Conservation (phyloP, 148 eudicot species). For the Mesembryanthemum crystallinum region DNA sequence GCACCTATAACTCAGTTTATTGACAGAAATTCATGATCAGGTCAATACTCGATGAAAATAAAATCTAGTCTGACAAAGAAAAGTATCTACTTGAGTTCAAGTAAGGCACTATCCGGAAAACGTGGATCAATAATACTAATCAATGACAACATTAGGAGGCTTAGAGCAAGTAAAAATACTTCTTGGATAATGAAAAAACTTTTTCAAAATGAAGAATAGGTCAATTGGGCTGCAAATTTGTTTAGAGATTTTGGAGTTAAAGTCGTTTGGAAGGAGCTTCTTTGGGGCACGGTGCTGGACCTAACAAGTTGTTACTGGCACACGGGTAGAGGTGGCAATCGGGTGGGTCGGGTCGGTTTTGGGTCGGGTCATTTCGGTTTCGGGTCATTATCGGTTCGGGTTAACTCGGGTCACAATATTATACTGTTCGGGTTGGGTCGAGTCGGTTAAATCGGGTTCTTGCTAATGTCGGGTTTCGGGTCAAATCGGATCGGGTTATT, state of each 20-base stretch:
- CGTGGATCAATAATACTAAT: background rate
- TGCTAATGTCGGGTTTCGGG: too few relatives aligned
- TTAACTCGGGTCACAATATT: too few relatives aligned
- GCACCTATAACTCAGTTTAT: conserved; percentile 21
- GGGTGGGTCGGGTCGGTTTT: too few relatives aligned
- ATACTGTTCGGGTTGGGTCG: too few relatives aligned
- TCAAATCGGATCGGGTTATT: too few relatives aligned
- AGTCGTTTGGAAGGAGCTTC: background rate
- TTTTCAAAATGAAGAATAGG: background rate
- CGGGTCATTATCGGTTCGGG: too few relatives aligned
- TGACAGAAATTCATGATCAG: conserved; percentile 4
- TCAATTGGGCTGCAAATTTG: background rate
- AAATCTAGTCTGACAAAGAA: background rate
- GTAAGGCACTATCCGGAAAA: background rate
- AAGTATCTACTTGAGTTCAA: background rate
- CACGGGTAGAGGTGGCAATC: too few relatives aligned
- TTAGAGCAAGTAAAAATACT: background rate
- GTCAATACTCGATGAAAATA: background rate
- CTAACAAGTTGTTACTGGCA: background rate
- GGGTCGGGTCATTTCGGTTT: too few relatives aligned
- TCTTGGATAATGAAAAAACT: background rate
- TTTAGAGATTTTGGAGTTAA: background rate
- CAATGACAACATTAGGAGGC: background rate
- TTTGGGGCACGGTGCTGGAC: background rate
- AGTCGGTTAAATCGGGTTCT: too few relatives aligned